Base-by-base conservation (phyloP, 352 stramenopile genomes). In the Phytopythium mirpurense region DNA sequence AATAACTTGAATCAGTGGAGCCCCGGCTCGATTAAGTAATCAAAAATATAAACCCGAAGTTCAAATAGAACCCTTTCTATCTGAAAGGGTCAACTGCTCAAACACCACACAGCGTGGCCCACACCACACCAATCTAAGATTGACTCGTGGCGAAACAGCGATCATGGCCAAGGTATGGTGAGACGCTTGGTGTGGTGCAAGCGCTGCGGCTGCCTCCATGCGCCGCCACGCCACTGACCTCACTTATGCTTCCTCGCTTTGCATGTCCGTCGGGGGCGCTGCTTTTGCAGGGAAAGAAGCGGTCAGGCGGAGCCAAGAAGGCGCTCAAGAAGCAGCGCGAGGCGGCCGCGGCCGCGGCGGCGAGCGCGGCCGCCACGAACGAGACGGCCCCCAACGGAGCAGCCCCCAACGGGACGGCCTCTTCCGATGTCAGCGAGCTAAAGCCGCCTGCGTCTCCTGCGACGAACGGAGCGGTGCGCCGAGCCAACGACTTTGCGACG, bases 241-340 rank as follows among this genome's bases (percentile, higher is more conserved):
- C n/a, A n/a, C n/a, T n/a, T n/a, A n/a, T n/a, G n/a, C n/a, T n/a
- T n/a, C n/a, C n/a, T n/a, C n/a, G n/a, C n/a, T n/a, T n/a, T n/a
- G n/a, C n/a, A n/a, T n/a, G n/a, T n/a, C n/a, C n/a, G n/a, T n/a
- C n/a, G n/a, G n/a, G n/a, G n/a, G n/a, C n/a, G 36, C 8, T 16
- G 16, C 10, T 23, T 5, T 46, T 18, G 15, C 32, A 54, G 47
- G 47, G 47, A 51, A 86, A 84, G 59, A 86, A 83, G 59, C 72
- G 82, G 50, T 63, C 58, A 2, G 41, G 55, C 40, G 42, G 56
- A 27, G 31, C 50, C 16, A 78, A 80, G 55, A 83, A 81, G 68
- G 60, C 57, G 15, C 62, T 68, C 26, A 84, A 84, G 56, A 86
- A 86, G 57, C 69, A 80, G 54, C 74, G 78, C 15, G 68, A 72